phyloP scores from a whole-genome alignment of 768 basidiomycete species.

The Chlorophyllum brunneum region DNA sequence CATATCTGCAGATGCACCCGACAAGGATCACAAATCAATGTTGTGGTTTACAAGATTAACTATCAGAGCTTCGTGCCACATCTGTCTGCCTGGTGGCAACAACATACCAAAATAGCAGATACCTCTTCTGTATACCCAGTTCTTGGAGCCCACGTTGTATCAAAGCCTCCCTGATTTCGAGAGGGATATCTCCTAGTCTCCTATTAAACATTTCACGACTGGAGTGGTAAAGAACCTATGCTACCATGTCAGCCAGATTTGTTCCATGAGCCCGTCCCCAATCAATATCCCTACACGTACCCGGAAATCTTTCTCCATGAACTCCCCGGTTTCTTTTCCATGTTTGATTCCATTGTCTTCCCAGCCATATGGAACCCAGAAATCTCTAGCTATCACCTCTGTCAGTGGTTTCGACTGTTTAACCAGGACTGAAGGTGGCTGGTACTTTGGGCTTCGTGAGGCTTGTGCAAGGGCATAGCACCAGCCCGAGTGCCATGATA shows the following conservation, averaged over 20 bases:
- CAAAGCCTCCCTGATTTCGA: neutral
- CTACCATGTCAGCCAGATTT: neutral
- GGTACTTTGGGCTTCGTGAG: neutral
- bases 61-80: neutral
- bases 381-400: neutral
- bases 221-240: neutral
- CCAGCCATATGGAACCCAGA: neutral
- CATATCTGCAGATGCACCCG: no score
- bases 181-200: neutral
- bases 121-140: neutral
- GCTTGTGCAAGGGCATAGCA: neutral
- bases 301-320: neutral
- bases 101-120: neutral
- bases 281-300: neutral
- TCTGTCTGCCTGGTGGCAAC: neutral
- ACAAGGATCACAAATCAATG: no score
- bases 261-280: neutral
- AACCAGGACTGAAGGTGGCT: neutral
- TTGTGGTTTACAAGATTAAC: no score
- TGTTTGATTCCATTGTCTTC: neutral
- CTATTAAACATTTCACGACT: neutral
- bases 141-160: neutral
- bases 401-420: neutral
- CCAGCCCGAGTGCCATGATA: neutral
- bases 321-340: neutral